A percentile compares a stretch with the other conserved stretches of the same genome.
These are phyloP conservation scores for Paratinospora sagittata DNA, from an alignment of 164 flowering plant species.

Conservation along the genomic window DNA sequence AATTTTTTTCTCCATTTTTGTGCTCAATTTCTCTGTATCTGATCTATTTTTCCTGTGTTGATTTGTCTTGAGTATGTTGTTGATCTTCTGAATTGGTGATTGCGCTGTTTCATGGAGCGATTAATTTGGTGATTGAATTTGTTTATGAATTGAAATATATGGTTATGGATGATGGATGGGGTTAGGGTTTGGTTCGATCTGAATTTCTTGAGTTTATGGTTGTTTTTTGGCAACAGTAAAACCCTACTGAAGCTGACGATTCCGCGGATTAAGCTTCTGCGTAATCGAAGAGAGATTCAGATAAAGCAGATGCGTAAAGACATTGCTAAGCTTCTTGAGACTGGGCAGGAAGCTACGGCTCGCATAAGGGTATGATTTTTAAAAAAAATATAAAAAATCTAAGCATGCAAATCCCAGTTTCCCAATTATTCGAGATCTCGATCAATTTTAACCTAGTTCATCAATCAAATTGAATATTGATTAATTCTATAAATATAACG, in stretches of 20 bases:
- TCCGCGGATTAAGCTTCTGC: conserved; percentile 80
- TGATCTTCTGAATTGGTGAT: not conserved
- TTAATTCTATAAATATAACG: not conserved
- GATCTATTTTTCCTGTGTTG: not conserved
- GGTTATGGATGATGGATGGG: not conserved
- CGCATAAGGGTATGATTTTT: conserved; percentile 74
- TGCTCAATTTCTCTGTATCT: not conserved
- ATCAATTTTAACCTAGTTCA: no score
- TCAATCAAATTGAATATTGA: not conserved
- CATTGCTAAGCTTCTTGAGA: conserved; percentile 88
- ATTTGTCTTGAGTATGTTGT: not conserved
- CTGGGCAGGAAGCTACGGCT: conserved; percentile 97
- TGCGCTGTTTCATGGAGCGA: not conserved
- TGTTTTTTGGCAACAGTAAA: conserved; percentile 55
- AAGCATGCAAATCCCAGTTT: not conserved
- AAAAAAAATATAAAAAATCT: no score
- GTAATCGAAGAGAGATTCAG: conserved; percentile 86
- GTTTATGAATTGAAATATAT: not conserved
- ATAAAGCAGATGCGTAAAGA: conserved; percentile 84
- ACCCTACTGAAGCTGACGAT: conserved; percentile 82
- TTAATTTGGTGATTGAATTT: no score
- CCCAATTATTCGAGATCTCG: no score
- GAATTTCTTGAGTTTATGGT: not conserved
- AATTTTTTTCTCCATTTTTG: conserved; percentile 9
- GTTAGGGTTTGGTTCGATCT: conserved; percentile 1